Evolutionary conservation across 768 basidiomycete species (phyloP).

Genomic region (Kondoa subrosea): DNA sequence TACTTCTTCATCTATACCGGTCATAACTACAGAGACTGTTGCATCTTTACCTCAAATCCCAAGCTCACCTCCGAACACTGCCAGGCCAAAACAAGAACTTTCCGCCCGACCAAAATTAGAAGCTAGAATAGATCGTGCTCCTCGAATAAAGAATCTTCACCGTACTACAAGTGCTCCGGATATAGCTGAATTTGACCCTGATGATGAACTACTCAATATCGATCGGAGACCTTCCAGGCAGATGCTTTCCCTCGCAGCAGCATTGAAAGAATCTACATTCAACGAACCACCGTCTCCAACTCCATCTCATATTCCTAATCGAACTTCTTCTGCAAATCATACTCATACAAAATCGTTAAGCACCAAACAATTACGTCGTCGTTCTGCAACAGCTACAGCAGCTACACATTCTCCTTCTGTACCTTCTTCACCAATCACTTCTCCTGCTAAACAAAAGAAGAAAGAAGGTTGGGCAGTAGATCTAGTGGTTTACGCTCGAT

Average conservation of each 20-base stretch:
- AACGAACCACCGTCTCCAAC: background rate
- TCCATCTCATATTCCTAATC: background rate
- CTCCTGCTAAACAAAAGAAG: background rate
- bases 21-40: background rate
- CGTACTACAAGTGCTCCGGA: background rate
- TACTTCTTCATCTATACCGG: background rate
- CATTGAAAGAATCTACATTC: background rate
- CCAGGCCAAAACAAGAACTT: too few species aligned
- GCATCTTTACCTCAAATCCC: background rate
- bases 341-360: background rate
- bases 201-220: background rate
- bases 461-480: background rate
- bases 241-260: background rate
- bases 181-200: background rate
- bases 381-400: background rate
- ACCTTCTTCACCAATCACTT: background rate
- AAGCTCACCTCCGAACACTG: background rate
- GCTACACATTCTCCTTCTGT: too few species aligned
- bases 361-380: background rate
- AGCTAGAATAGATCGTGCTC: background rate
- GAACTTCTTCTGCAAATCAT: background rate
- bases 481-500: background rate
- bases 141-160: background rate
- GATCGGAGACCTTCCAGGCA: background rate
- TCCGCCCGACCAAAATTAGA: background rate